Evolutionary conservation across 306 rosid genomes (phyloP).

Genomic region (Clitoria ternatea): DNA sequence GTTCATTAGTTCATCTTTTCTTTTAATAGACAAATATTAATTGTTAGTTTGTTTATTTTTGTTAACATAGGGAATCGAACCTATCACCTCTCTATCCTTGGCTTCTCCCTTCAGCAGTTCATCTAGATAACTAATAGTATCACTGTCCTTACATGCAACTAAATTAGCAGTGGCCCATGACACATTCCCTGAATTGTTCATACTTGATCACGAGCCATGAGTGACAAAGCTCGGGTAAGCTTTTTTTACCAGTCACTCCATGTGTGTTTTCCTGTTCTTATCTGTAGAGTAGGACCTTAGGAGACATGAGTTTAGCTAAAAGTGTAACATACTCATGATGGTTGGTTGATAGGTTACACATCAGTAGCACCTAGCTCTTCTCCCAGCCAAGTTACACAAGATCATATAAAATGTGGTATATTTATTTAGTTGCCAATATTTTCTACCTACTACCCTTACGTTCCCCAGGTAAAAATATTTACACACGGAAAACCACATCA

Average conservation of each 20-base stretch:
- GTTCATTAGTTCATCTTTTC: too few relatives aligned
- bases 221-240: slow-evolving; percentile 2
- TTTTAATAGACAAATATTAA: too few relatives aligned
- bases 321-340: neutral
- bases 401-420: neutral
- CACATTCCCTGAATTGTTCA: neutral
- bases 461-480: neutral
- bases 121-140: neutral
- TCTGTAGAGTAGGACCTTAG: slow-evolving; percentile 16
- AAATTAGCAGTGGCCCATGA: neutral
- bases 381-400: neutral
- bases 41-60: too few relatives aligned
- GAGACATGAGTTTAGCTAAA: neutral
- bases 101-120: too few relatives aligned
- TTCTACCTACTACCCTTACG: neutral
- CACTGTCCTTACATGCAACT: neutral
- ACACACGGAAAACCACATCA: neutral
- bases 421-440: neutral
- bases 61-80: too few relatives aligned
- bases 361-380: slow-evolving; percentile 1
- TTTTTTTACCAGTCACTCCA: slow-evolving; percentile 26
- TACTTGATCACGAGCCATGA: neutral
- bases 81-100: too few relatives aligned
- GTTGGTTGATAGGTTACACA: slow-evolving; percentile 10
- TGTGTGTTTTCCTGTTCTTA: slow-evolving; percentile 23